phyloP scores from a whole-genome alignment of 2,329 filamentous ascomycete species.

The Penicillium sumatraense region DNA sequence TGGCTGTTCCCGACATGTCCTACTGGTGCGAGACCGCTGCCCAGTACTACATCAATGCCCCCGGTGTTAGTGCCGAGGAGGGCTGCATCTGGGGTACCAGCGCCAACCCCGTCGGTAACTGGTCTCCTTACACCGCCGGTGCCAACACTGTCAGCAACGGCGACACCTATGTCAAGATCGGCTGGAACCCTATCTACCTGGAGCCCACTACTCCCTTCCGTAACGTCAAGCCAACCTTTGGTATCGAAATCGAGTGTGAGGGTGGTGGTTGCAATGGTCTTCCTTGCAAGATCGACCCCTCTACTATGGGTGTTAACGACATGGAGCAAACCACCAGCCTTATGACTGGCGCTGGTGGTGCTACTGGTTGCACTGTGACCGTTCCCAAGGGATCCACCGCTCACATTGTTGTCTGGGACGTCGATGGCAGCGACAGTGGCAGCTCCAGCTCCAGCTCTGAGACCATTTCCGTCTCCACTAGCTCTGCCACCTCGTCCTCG shows the following conservation, averaged over 20 bases:
- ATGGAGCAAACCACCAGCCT: slow-evolving; percentile 61
- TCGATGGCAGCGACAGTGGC: slow-evolving; percentile 18
- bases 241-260: slow-evolving; percentile 72
- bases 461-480: slow-evolving; percentile 12
- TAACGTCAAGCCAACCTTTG: slow-evolving; percentile 65
- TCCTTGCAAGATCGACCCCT: slow-evolving; percentile 74
- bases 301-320: slow-evolving; percentile 58
- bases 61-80: slow-evolving; percentile 62
- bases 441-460: slow-evolving; percentile 14
- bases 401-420: slow-evolving; percentile 67
- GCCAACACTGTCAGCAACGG: slow-evolving; percentile 70
- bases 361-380: slow-evolving; percentile 76
- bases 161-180: slow-evolving; percentile 74
- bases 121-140: slow-evolving; percentile 76
- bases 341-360: slow-evolving; percentile 67
- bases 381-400: slow-evolving; percentile 69
- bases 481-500: slow-evolving; percentile 16
- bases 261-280: slow-evolving; percentile 69
- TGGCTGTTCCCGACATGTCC: slow-evolving; percentile 70
- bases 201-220: slow-evolving; percentile 58
- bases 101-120: slow-evolving; percentile 70
- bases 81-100: slow-evolving; percentile 75
- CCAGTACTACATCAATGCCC: slow-evolving; percentile 81
- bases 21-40: slow-evolving; percentile 77
- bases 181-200: slow-evolving; percentile 76